Evolutionary conservation across 805 yeast genomes (phyloP).

Genomic region (Monosporozyma siamensis): DNA sequence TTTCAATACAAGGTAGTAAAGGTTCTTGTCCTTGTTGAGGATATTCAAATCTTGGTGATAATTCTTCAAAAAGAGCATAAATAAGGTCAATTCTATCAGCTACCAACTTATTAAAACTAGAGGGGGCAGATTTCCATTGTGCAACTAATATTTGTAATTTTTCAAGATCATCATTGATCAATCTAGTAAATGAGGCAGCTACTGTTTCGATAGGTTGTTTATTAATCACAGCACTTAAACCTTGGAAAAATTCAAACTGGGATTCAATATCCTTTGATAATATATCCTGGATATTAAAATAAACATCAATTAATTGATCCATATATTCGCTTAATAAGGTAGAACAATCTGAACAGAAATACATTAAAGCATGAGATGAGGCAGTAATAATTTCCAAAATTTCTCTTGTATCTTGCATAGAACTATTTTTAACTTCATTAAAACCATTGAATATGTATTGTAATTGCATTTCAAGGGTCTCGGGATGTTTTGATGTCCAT

Average conservation of each 20-base stretch:
- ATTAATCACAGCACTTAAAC: constrained; percentile 72
- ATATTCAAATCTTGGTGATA: constrained; percentile 24
- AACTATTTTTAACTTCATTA: constrained; percentile 19
- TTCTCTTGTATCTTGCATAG: constrained; percentile 14
- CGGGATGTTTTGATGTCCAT: constrained; percentile 87
- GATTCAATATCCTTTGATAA: constrained; percentile 51
- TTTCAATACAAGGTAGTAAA: constrained; percentile 20
- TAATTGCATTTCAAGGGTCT: constrained; percentile 70
- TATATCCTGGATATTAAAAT: constrained; percentile 43
- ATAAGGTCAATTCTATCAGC: constrained; percentile 62
- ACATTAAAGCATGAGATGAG: constrained; percentile 88
- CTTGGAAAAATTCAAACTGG: constrained; percentile 74
- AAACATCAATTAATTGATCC: constrained; percentile 68
- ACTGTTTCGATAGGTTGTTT: constrained; percentile 48
- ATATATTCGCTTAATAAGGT: constrained; percentile 51
- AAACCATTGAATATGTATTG: constrained; percentile 78
- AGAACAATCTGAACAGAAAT: constrained; percentile 87
- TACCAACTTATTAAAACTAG: constrained; percentile 35
- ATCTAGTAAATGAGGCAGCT: constrained; percentile 54
- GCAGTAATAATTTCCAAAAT: constrained; percentile 54
- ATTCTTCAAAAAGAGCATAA: constrained; percentile 27
- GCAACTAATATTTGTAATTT: constrained; percentile 15
- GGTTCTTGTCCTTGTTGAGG: constrained; percentile 28
- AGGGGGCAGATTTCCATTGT: constrained; percentile 19
- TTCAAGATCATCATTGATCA: constrained; percentile 45